These are phyloP conservation scores for Talaromyces sp. DNA, from an alignment of 2,329 filamentous ascomycete species.

Conservation along the genomic window DNA sequence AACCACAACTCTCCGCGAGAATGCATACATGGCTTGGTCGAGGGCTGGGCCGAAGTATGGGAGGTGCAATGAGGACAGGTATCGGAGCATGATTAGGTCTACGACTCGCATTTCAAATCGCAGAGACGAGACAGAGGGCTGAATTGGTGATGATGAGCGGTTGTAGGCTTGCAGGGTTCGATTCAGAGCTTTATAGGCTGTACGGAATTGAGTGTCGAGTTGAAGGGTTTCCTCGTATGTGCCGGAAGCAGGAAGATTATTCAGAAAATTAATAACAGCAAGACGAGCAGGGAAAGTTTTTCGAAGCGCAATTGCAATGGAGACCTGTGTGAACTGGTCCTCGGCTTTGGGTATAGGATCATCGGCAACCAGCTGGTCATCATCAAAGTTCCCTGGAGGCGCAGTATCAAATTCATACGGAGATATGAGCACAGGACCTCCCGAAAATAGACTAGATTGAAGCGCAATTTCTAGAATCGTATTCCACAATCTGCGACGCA, in stretches of 20 bases:
- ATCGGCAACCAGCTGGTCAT: conserved; percentile 30
- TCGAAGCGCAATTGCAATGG: conserved; percentile 36
- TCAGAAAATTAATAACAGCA: conserved; percentile 30
- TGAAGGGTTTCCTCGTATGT: conserved; percentile 17
- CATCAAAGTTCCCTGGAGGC: conserved; percentile 24
- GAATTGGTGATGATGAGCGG: neutral
- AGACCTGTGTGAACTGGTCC: conserved; percentile 32
- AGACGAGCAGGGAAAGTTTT: conserved; percentile 38
- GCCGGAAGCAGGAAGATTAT: conserved; percentile 23
- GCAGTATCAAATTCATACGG: conserved; percentile 33
- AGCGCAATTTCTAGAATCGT: conserved; percentile 35
- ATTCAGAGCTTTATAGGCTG: conserved; percentile 43
- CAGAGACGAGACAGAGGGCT: neutral
- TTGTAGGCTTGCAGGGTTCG: conserved; percentile 25
- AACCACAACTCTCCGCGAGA: conserved; percentile 49
- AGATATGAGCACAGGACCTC: conserved; percentile 29
- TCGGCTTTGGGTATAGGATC: conserved; percentile 30
- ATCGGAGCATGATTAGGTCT: conserved; percentile 30
- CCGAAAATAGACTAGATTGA: conserved; percentile 32
- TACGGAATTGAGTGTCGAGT: conserved; percentile 43
- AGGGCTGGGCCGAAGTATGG: conserved; percentile 21
- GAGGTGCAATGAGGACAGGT: conserved; percentile 30
- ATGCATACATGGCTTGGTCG: conserved; percentile 36
- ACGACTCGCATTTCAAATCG: conserved; percentile 23
- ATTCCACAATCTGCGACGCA: conserved; percentile 34